Evolutionary conservation across 1,284 basidiomycete species (phyloP).

Genomic region (Boletellus deceptivus): DNA sequence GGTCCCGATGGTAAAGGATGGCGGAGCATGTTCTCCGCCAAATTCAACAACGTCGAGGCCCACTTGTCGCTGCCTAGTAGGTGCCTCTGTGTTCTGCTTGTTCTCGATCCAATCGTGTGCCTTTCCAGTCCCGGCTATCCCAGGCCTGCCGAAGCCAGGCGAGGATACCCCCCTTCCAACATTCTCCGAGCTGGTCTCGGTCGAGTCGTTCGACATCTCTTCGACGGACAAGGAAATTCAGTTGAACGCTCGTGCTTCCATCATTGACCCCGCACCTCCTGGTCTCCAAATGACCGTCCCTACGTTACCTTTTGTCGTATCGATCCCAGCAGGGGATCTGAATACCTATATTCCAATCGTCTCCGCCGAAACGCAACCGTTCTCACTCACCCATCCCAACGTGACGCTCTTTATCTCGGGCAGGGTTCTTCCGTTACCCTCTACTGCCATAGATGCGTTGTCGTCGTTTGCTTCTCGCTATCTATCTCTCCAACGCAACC

Average conservation of each 20-base stretch:
- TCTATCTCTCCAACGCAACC: constrained; percentile 53
- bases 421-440: constrained; percentile 53
- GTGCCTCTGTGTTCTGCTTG: constrained; percentile 28
- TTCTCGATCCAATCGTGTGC: constrained; percentile 4
- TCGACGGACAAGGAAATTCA: constrained; percentile 45
- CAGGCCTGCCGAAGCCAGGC: constrained; percentile 64
- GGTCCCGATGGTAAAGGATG: constrained; percentile 42
- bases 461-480: constrained; percentile 62
- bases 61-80: constrained; percentile 51
- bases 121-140: constrained; percentile 56
- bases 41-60: constrained; percentile 45
- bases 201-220: constrained; percentile 55
- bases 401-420: constrained; percentile 59
- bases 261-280: constrained; percentile 55
- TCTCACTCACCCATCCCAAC: constrained; percentile 64
- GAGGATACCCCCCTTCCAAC: constrained; percentile 49
- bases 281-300: constrained; percentile 50
- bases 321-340: constrained; percentile 34
- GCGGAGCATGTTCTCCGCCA: constrained; percentile 45
- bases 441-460: constrained; percentile 45
- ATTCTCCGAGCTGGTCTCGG: constrained; percentile 55
- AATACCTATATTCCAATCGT: constrained; percentile 46
- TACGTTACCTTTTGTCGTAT: constrained; percentile 58
- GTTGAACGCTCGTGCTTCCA: constrained; percentile 54
- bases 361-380: constrained; percentile 51